Evolutionary conservation across 2,329 filamentous ascomycete genomes (phyloP), one percentile per base, ranked within the genome.

Genomic region (Alternaria atra): DNA sequence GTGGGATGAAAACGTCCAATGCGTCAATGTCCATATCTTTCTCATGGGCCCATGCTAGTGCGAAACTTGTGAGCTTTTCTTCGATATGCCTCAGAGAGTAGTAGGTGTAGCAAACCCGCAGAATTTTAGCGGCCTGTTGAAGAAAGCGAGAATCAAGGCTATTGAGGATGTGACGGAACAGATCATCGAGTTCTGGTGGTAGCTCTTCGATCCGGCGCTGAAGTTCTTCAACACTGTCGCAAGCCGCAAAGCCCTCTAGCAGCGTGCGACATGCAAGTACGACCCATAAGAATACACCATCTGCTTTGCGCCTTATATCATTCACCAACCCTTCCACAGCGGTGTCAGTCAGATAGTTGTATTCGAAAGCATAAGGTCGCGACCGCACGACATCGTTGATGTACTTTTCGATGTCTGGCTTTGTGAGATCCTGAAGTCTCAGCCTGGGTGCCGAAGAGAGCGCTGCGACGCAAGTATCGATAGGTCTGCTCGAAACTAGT

Each of bases 201-300:
- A 48, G 15, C 8, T 40, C n/a, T 3, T 55, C 43, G 6, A 55
- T 25, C 8, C 25, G 15, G 7, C n/a, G 9, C n/a, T 5, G 42
- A 1, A 55, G 10, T 12, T 40, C 23, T 7, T 55, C 25, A 6
- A 13, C 52, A 5, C 15, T 13, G 3, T 55, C 52, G 13, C 10
- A 39, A 1, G 52, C 43, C 7, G 48, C 52, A 12, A 55, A 55
- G 5, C 34, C 20, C 9, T 32, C 42, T 1, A 23, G 6, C 2
- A 55, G 34, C 13, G 34, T 25, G 10, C 32, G 52, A 15, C 52
- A 55, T 12, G 52, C 52, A 47, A 55, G 52, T 1, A 55, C 25
- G 2, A 55, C 52, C 52, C 52, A 40, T 6, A 55, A 12, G 7
- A 55, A 55, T 7, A 48, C 52, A 12, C 43, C 52, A 4, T 20